phyloP scores from a whole-genome alignment of 371 early-diverging fungal species.

The Mucor lusitanicus region DNA sequence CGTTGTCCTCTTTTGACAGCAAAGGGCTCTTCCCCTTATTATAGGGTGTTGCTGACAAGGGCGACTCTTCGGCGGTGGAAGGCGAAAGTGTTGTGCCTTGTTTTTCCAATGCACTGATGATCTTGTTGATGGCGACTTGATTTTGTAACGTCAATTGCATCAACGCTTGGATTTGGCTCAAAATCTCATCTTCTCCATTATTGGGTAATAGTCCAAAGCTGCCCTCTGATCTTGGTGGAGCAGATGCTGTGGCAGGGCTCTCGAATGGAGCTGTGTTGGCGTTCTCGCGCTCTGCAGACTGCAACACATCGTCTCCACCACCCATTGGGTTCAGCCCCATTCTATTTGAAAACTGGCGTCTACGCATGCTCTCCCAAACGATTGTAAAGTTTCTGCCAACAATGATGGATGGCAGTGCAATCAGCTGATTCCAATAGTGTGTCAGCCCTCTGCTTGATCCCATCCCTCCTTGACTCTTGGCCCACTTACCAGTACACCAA shows the following conservation, averaged over 20 bases:
- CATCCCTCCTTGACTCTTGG: too few relatives aligned
- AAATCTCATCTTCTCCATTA: conserved; percentile 40
- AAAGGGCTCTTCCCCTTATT: conserved; percentile 18
- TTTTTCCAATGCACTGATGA: conserved; percentile 47
- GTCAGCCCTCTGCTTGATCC: background rate
- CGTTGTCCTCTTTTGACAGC: conserved; percentile 4
- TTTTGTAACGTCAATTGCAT: conserved; percentile 55
- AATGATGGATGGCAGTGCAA: conserved; percentile 87
- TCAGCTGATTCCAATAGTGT: conserved; percentile 43
- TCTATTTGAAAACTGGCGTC: conserved; percentile 20
- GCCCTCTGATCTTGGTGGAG: background rate
- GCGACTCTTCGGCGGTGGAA: background rate
- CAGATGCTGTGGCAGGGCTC: background rate
- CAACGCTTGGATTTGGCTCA: conserved; percentile 49
- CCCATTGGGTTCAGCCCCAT: conserved; percentile 5
- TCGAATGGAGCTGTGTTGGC: conserved; percentile 8
- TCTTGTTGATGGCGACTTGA: conserved; percentile 54
- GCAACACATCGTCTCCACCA: background rate
- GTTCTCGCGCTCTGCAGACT: background rate
- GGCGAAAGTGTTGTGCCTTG: conserved; percentile 13
- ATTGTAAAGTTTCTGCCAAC: conserved; percentile 86
- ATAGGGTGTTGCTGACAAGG: background rate
- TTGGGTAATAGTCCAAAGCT: conserved; percentile 15
- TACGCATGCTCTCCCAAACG: conserved; percentile 82
- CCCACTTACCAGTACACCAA: conserved; percentile 68